Evolutionary conservation across 2,329 filamentous ascomycete genomes (phyloP).

Genomic region (Monosporascus sp.): DNA sequence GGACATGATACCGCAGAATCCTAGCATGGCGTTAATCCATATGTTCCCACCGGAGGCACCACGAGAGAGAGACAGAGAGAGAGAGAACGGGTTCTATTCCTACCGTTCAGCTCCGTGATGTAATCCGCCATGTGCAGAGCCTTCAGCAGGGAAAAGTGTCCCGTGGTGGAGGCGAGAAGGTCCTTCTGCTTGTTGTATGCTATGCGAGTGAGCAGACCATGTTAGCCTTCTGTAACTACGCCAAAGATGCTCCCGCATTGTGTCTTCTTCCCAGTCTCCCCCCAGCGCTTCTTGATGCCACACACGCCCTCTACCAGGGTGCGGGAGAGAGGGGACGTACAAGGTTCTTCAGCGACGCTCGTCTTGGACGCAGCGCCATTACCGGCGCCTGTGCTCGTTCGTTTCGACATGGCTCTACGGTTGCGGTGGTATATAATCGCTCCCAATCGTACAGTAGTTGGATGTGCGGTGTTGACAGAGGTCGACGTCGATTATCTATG

Average conservation of each 20-base stretch:
- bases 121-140: constrained; percentile 76
- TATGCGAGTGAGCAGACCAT: constrained; percentile 24
- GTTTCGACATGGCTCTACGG: constrained; percentile 54
- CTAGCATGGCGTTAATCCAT: constrained; percentile 31
- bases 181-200: constrained; percentile 72
- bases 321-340: constrained; percentile 27
- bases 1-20: constrained; percentile 89
- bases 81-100: constrained; percentile 3
- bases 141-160: constrained; percentile 67
- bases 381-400: constrained; percentile 44
- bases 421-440: constrained; percentile 1
- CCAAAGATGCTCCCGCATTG: too few species aligned
- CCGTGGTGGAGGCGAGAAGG: constrained; percentile 63
- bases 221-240: background rate
- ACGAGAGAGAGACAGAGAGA: background rate
- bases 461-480: background rate
- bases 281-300: too few species aligned
- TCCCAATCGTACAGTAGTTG: background rate
- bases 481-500: background rate
- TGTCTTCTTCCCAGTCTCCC: too few species aligned
- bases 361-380: constrained; percentile 44
- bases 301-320: too few species aligned
- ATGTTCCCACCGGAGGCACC: too few species aligned
- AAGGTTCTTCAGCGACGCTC: constrained; percentile 33
- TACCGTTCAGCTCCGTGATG: constrained; percentile 79